Conservation (phyloP, 2,329 filamentous ascomycete species). For the Colletotrichum sidae region DNA sequence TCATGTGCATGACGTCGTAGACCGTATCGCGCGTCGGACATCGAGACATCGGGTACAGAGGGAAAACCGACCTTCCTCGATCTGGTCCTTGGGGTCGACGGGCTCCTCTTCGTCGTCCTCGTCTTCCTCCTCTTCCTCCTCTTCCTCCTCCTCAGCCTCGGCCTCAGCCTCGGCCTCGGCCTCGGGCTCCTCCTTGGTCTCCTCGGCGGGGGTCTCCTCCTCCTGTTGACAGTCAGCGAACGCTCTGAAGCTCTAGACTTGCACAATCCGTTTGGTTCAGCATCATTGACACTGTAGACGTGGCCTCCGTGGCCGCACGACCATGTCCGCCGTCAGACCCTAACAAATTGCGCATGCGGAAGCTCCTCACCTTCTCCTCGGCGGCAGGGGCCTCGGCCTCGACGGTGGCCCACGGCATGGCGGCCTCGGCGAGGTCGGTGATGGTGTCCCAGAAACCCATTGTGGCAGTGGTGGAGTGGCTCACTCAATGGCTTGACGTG, state of each 20-base stretch:
- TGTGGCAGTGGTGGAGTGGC: constrained; percentile 54
- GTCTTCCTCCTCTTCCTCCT: constrained; percentile 77
- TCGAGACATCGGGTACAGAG: constrained; percentile 4
- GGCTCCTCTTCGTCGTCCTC: constrained; percentile 72
- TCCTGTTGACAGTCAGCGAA: constrained; percentile 43
- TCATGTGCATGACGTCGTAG: constrained; percentile 29
- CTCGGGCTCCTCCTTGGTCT: constrained; percentile 57
- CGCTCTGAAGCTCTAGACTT: not conserved
- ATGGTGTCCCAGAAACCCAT: constrained; percentile 77
- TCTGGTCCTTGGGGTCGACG: constrained; percentile 85
- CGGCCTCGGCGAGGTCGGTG: constrained; percentile 73
- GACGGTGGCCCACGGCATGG: constrained; percentile 72
- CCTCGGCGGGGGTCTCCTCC: constrained; percentile 47
- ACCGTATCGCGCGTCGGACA: not conserved
- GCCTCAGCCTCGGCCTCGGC: constrained; percentile 61
- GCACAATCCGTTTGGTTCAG: not conserved
- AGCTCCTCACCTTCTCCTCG: constrained; percentile 65
- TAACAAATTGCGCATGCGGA: constrained; percentile 35
- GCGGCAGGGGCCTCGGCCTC: constrained; percentile 77
- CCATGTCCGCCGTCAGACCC: constrained; percentile 6
- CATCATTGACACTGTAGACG: not conserved
- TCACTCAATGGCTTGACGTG: constrained; percentile 42
- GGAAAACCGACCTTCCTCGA: constrained; percentile 86
- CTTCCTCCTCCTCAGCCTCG: constrained; percentile 65
- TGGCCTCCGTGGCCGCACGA: not conserved